Evolutionary conservation across 108 stramenopile genomes (phyloP), one percentile per base, ranked within the genome.

Genomic region (Pseudonitzschia multiseries): DNA sequence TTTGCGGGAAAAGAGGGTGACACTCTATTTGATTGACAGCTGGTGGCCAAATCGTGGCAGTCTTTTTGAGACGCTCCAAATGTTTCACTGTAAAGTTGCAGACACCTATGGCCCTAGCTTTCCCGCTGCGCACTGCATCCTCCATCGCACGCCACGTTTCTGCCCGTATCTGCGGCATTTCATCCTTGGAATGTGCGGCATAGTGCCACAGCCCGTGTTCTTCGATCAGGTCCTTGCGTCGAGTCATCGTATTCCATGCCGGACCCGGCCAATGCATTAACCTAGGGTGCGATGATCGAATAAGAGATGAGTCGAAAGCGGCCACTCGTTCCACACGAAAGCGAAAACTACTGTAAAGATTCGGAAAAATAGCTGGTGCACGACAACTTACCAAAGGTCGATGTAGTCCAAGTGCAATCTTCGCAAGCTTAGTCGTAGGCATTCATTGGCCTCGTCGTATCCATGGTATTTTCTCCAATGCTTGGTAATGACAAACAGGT

Each of bases 61-160:
- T 69, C 41, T 80, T 71, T 64, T 87, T 79, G 13, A 92, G 67
- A 28, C 81, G 79, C 57, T 86, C 79, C 40, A 84, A 69, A 56
- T 77, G 75, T 31, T 76, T 63, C 17, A 79, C 26, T 0, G 83
- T 64, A 72, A 94, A 93, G 75, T 96, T 93, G 68, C 83, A 88
- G 13, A 96, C 93, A 10, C 91, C 96, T 65, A 96, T 93, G 15
- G 86, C 75, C 48, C 82, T 80, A 28, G 69, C 57, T 66, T 82
- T 81, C 1, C 89, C 89, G 50, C 69, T 71, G 15, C 65, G 51
- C 40, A 82, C 57, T 14, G 88, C 80, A 75, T 87, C 89, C 80
- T 94, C 92, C 93, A 96, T 93, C 26, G 93, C 93, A 41, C 86
- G 72, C 90, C 91, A 96, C 21, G 93, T 92, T 73, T 93, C 91